phyloP scores from a whole-genome alignment of 768 basidiomycete species.

The Leccinum arenicola region DNA sequence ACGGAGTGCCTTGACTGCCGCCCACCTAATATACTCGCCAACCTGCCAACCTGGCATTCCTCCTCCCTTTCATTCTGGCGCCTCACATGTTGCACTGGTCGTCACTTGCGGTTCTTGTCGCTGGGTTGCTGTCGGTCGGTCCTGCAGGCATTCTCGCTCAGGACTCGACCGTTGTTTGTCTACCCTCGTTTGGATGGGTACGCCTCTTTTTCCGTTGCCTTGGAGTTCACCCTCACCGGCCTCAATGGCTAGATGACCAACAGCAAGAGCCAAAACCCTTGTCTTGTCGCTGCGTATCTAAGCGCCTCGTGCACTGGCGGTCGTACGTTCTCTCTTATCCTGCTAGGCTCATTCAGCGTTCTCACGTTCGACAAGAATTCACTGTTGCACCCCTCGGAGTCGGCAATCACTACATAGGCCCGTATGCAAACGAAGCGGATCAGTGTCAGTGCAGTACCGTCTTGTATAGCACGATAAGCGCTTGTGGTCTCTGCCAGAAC shows the following conservation, averaged over 20 bases:
- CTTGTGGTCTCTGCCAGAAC: too few relatives aligned
- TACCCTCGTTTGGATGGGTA: slow-evolving; percentile 27
- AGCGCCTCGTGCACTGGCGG: slow-evolving; percentile 42
- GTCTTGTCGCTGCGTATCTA: slow-evolving; percentile 42
- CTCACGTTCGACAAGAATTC: slow-evolving; percentile 31
- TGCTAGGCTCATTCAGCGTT: slow-evolving; percentile 5
- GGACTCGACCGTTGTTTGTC: slow-evolving; percentile 20
- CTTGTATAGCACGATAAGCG: too few relatives aligned
- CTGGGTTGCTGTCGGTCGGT: slow-evolving; percentile 13
- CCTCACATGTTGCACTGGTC: slow-evolving; percentile 6
- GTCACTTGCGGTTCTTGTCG: slow-evolving; percentile 17
- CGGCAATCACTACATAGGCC: too few relatives aligned
- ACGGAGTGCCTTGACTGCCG: too few relatives aligned
- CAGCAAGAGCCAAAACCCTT: slow-evolving; percentile 46
- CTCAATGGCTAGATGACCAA: slow-evolving; percentile 33
- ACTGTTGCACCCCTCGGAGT: slow-evolving; percentile 38
- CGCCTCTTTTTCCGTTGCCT: slow-evolving; percentile 1
- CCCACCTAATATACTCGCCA: too few relatives aligned
- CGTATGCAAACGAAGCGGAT: too few relatives aligned
- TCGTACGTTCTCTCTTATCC: slow-evolving; percentile 31
- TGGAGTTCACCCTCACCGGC: not conserved
- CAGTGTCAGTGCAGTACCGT: too few relatives aligned
- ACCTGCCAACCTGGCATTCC: not conserved
- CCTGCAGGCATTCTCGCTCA: slow-evolving; percentile 23
- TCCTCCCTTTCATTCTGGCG: slow-evolving; percentile 7